These are phyloP conservation scores for Staphylotrichum tortipilum DNA, from an alignment of 495 filamentous ascomycete genomes.

Conservation along the genomic window DNA sequence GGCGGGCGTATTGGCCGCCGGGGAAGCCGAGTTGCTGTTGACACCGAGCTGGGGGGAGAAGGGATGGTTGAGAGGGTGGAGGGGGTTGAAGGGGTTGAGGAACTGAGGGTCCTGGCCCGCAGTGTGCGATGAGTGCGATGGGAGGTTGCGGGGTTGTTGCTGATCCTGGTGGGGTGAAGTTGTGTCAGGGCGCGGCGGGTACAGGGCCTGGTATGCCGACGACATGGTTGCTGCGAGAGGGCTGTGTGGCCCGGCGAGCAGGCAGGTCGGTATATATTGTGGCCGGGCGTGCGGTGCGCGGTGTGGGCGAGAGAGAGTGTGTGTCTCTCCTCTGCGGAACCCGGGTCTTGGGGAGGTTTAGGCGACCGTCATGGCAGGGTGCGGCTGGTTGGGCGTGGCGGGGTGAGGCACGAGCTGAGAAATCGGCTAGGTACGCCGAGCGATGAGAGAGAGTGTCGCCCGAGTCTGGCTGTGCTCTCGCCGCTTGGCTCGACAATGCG, in stretches of 20 bases:
- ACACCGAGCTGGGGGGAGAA: conserved; percentile 33
- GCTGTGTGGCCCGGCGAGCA: conserved; percentile 4
- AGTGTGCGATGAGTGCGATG: no score
- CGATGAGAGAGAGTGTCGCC: no score
- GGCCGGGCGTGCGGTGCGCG: no score
- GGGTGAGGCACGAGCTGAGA: conserved; percentile 6
- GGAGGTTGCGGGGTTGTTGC: conserved; percentile 21
- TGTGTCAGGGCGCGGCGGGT: conserved; percentile 21
- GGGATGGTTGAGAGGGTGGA: no score
- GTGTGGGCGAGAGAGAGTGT: neutral
- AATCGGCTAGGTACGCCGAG: no score
- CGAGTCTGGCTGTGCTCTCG: no score
- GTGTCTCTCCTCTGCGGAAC: neutral
- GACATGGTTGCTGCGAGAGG: conserved; percentile 23
- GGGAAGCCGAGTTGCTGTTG: conserved; percentile 35
- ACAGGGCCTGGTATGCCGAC: conserved; percentile 21
- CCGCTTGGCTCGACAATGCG: no score
- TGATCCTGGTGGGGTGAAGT: conserved; percentile 16
- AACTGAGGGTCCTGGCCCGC: conserved; percentile 17
- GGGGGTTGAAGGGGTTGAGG: conserved; percentile 31
- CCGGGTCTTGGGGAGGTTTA: conserved; percentile 8
- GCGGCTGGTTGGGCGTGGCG: conserved; percentile 16
- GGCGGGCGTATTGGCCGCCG: conserved; percentile 31
- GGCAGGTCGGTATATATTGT: conserved; percentile 18
- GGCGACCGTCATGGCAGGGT: conserved; percentile 19